Conservation (phyloP, 2,329 filamentous ascomycete species). For the Huntiella bhutanensis region DNA sequence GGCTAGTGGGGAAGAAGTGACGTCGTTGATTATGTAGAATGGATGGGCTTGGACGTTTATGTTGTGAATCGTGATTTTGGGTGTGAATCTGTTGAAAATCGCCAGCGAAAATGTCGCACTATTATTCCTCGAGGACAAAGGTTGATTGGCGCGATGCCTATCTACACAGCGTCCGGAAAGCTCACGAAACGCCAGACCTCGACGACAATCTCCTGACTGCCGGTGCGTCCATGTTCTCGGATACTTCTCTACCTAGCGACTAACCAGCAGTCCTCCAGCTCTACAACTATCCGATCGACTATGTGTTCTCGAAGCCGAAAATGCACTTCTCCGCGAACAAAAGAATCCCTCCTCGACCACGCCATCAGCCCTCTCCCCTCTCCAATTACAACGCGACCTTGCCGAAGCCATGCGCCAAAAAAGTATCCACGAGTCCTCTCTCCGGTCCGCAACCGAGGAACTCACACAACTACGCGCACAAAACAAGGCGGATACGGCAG, state of each 20-base stretch:
- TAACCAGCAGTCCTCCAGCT: conserved; percentile 24
- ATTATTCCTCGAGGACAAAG: not conserved
- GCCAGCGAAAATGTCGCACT: conserved; percentile 8
- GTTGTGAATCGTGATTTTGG: no score
- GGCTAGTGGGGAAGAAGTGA: not conserved
- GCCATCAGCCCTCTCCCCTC: conserved; percentile 7
- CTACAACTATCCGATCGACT: conserved; percentile 49
- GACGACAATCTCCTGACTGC: conserved; percentile 54
- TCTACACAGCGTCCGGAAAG: conserved; percentile 52
- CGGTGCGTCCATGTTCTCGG: conserved; percentile 34
- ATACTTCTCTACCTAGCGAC: not conserved
- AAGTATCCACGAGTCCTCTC: conserved; percentile 43
- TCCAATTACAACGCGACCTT: conserved; percentile 48
- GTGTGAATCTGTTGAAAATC: no score
- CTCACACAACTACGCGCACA: conserved; percentile 43
- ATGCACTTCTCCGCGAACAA: conserved; percentile 21
- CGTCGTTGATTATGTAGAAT: not conserved
- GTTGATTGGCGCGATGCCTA: conserved; percentile 65
- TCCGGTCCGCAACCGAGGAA: conserved; percentile 44
- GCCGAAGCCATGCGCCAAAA: conserved; percentile 59
- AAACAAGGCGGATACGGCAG: conserved; percentile 37
- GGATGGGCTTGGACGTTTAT: no score
- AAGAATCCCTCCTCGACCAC: conserved; percentile 12
- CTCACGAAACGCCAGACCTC: conserved; percentile 44
- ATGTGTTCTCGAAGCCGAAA: conserved; percentile 41